Evolutionary conservation across 192 early-diverging fungal genomes (phyloP), one percentile per base, ranked within the genome.

Genomic region (Coemansia furcata): DNA sequence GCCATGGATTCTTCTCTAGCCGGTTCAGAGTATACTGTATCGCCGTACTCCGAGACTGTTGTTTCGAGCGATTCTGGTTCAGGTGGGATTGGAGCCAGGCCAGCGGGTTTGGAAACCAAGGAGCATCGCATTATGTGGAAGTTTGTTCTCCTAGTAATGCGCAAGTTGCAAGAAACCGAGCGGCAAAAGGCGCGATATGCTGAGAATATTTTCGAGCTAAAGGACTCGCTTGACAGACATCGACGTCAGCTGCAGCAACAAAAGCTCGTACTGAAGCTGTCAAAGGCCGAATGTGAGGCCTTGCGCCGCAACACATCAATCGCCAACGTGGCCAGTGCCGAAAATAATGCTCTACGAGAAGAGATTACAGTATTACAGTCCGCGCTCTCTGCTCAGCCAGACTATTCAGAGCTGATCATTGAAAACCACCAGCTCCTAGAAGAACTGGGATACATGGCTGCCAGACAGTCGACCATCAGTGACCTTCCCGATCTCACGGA

Each of bases 111-210:
- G 15, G 33, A 57, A 1, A 49, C 47, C 70, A 80, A 65, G 33
- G 74, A 84, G 52, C 75, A 77, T 29, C 58, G 73, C 8, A 77
- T 69, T n/a, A 65, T 81, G 15, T 77, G 78, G 54, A 72, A 72
- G 55, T 66, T 78, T 63, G 68, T 85, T 15, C 60, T 80, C 32
- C 42, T 86, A 43, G 82, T 81, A 50, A 78, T 85, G 65, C 85
- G 85, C 47, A 79, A 82, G 32, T 73, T 77, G 35, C 80, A 78
- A 10, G 71, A 85, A 58, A 60, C 69, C 2, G 85, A 85, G 62
- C 84, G 85, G 14, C 85, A 85, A 46, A 85, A 81, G 44, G 44
- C 80, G 7, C 76, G 80, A 9, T 84, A 83, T 49, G 78, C 71
- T 0, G 80, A 84, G 38, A 83, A 74, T 19, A 76, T 80, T 6